Evolutionary conservation across 495 filamentous ascomycete species (phyloP), one percentile per base, ranked within the genome.

Genomic region (Aspergillus olivimuriae): DNA sequence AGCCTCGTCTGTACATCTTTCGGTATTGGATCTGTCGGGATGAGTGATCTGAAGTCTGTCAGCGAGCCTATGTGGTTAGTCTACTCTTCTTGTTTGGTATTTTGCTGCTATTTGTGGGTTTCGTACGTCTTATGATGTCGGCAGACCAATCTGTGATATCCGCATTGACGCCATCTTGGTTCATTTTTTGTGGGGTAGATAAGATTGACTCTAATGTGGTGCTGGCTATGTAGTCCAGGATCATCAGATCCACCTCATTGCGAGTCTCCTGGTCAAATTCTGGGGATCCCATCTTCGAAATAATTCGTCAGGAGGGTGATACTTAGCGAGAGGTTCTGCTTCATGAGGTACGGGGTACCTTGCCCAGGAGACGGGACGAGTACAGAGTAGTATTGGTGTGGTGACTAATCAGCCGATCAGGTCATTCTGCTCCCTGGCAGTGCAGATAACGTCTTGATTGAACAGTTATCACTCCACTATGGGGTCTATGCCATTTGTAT

Each of bases 211-310:
- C 48, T 15, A 66, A 65, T 10, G 72, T 56, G 15, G 63, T 56
- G 52, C 69, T 72, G n/a, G 70, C 41, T 9, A 78, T 46, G 47
- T 80, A 79, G 46, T 81, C 77, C 18, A 77, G 57, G n/a, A 77
- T 75, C 52, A 74, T 58, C 23, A 68, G 44, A 43, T 81, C 66
- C 12, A 78, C 70, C 1, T 75, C 70, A 8, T 53, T 15, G 14
- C 47, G 56, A n/a, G 48, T 50, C 17, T 65, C 53, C 0, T 55
- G 39, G 17, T 57, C 43, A 10, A 43, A 52, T 32, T 44, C 44
- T 18, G 22, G 19, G 8, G 24, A 10, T 16, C 50, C 41, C 55
- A 58, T 28, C 24, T 6, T 11, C n/a, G n/a, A n/a, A n/a, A n/a
- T n/a, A n/a, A n/a, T n/a, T n/a, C n/a, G n/a, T n/a, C n/a, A n/a